Conservation (phyloP, 2,329 filamentous ascomycete genomes). For the Mariannaea elegans region DNA sequence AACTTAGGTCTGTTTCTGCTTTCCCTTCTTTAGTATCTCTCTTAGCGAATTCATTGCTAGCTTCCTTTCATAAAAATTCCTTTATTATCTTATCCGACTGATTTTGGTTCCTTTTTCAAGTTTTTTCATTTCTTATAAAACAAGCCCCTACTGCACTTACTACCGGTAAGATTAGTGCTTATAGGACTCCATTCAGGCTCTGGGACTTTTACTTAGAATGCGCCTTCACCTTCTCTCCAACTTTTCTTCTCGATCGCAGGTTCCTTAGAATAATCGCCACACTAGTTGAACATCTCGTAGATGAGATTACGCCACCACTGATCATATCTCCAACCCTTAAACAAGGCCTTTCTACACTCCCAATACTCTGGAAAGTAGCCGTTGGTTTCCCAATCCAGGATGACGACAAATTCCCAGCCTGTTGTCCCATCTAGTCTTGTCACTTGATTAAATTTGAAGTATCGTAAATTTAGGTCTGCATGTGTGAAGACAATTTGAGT, state of each 20-base stretch:
- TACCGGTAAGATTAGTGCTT: too few species aligned
- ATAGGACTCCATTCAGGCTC: too few species aligned
- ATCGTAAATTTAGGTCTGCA: constrained; percentile 45
- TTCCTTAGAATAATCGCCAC: background rate
- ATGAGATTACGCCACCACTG: background rate
- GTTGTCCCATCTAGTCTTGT: constrained; percentile 9
- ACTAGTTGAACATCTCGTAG: background rate
- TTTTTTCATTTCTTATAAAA: too few species aligned
- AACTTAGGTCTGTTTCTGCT: too few species aligned
- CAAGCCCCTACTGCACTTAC: too few species aligned
- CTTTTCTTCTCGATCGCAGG: background rate
- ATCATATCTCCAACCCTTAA: background rate
- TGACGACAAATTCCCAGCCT: background rate
- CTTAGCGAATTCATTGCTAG: too few species aligned
- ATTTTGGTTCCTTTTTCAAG: too few species aligned
- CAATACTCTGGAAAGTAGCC: constrained; percentile 8
- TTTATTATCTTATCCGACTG: too few species aligned
- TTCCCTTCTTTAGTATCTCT: too few species aligned
- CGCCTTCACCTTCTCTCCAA: constrained; percentile 4
- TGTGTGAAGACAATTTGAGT: constrained; percentile 44
- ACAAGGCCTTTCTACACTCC: constrained; percentile 6
- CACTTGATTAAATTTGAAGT: constrained; percentile 41
- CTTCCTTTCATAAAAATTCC: too few species aligned
- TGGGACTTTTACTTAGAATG: too few species aligned
- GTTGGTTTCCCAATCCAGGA: constrained; percentile 6